Base-by-base conservation (phyloP, 306 rosid genomes). In the Ammopiptanthus mongolicus region DNA sequence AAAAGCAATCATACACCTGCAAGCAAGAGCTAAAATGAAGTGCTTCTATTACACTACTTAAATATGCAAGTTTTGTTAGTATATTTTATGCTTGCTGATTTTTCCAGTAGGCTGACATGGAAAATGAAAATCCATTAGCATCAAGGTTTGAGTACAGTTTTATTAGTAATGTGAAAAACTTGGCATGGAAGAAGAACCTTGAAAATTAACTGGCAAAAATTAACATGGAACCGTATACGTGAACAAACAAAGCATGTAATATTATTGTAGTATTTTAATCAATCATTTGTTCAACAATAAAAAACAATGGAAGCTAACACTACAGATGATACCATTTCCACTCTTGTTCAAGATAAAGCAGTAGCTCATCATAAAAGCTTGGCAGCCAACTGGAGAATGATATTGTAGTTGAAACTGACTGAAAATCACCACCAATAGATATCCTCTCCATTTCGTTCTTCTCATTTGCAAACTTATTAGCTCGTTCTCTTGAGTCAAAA, bases 341-440 rank as follows among this genome's bases (percentile, higher is more conserved):
- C 81, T 92, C 99, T 83, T 96, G 99, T 84, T 96, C 98, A 36
- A 96, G 97, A 87, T 90, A 96, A 71, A 96, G 99, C 64, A 96
- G 90, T 84, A 96, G 78, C 47, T 92, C 99, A 22, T 96, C 98
- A 44, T 92, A 92, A 89, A 96, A 96, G 88, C 80, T 84, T 29
- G 99, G 96, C 63, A 96, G 76, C 99, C 99, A 96, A 23, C 88
- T 92, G 75, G 81, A 81, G 82, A 96, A 96, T 53, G 91, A 79
- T 76, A 88, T 51, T 47, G 91, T 39, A 18, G 86, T 78, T 59
- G 86, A 76, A 84, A 75, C 77, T 21, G 88, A 71, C 60, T 88
- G 90, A 78, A 86, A 79, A 31, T 88, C 89, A 39, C 73, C 82
- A 76, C 78, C 73, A 72, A 78, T 73, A 11, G 91, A 64, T 46